Evolutionary conservation across 2,329 filamentous ascomycete genomes (phyloP), one percentile per base, ranked within the genome.

Genomic region (Colletotrichum horii): DNA sequence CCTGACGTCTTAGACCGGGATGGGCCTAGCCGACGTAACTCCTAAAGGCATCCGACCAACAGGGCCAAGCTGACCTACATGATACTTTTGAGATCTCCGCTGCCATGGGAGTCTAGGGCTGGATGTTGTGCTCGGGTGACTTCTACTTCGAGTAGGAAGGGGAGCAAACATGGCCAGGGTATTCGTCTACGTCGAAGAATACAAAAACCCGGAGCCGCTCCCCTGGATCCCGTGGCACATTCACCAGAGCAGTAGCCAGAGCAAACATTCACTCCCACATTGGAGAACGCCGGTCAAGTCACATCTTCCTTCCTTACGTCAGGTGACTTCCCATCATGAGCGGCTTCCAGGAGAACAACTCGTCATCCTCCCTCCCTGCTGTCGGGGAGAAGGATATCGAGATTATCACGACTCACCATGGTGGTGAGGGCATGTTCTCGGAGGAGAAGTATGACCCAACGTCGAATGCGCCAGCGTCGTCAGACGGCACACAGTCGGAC

Each of bases 401-500:
- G 22, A 26, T 73, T 24, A 60, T 52, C 64, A 15, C 36, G 22
- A 73, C 62, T 14, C 72, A 61, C n/a, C 64, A 66, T 43, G 70
- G 56, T 8, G 30, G 30, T 7, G 70, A 73, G 7, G 64, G 34
- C 9, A 62, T 66, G 22, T 61, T 66, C 32, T 38, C 71, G n/a
- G 24, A 66, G 16, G 64, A 74, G 22, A 76, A 74, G 24, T 28
- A 52, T n/a, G 16, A 48, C 9, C 34, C 28, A 15, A 72, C 55
- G 28, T 62, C 61, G 8, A 30, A 26, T 24, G 36, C 12, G 8
- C 22, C n/a, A 11, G 30, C 34, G 32, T 38, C 64, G 7, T 14
- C 58, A 38, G 38, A 74, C 9, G 64, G 26, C 15, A 19, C 34
- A 16, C 66, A 62, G 24, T 68, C 55, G 8, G 79, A 80, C 28